A percentile compares a stretch with the other conserved stretches of the same genome.
Evolutionary conservation across 2,329 filamentous ascomycete genomes (phyloP).

Genomic region (Xylariaceae sp.): DNA sequence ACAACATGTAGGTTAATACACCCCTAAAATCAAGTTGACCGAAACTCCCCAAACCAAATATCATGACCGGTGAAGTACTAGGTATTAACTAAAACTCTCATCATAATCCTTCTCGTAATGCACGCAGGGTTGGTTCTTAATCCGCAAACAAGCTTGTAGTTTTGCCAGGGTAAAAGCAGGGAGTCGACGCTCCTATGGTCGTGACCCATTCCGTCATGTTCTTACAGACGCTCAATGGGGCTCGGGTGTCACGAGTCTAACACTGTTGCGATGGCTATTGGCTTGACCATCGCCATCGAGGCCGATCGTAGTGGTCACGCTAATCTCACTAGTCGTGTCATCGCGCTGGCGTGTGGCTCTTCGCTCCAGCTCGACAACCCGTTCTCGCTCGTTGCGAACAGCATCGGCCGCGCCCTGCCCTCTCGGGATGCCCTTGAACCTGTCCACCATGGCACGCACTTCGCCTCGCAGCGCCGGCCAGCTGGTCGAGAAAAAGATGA

Average conservation of each 20-base stretch:
- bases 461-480: conserved; percentile 40
- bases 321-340: conserved; percentile 19
- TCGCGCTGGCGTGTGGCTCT: conserved; percentile 16
- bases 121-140: neutral
- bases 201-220: neutral
- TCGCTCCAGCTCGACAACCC: conserved; percentile 27
- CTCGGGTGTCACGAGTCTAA: conserved; percentile 1
- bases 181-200: neutral
- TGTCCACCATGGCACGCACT: conserved; percentile 19
- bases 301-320: conserved; percentile 13
- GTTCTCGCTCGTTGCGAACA: conserved; percentile 30
- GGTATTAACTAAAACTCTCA: too few species aligned
- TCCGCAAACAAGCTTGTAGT: neutral
- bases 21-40: too few species aligned
- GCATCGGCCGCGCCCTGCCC: conserved; percentile 28
- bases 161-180: neutral
- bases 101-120: neutral
- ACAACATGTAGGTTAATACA: too few species aligned
- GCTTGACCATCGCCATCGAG: conserved; percentile 1
- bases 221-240: conserved; percentile 4
- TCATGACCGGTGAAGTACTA: too few species aligned
- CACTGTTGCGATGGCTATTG: conserved; percentile 4
- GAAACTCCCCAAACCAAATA: too few species aligned
- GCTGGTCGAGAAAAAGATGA: conserved; percentile 70
- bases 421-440: conserved; percentile 26